Conservation (phyloP, 257 asterid genomes). For the Plantago elongata region DNA sequence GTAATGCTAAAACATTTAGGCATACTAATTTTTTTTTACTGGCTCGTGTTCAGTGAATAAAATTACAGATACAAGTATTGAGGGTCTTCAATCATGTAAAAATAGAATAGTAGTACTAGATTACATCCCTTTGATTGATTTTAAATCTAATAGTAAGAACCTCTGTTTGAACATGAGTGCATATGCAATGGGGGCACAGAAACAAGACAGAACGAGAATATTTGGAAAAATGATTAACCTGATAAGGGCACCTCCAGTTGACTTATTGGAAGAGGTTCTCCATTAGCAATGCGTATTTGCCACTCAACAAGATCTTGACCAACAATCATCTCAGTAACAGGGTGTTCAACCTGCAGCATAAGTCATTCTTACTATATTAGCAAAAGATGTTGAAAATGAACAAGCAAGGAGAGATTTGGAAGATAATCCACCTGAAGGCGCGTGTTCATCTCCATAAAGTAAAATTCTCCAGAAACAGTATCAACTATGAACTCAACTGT, state of each 20-base stretch:
- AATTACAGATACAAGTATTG: no score
- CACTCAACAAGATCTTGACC: conserved; percentile 99
- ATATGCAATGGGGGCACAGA: background rate
- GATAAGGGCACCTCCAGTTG: conserved; percentile 84
- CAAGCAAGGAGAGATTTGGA: conserved; percentile 15
- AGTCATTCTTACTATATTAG: conserved; percentile 18
- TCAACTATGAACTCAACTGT: conserved; percentile 97
- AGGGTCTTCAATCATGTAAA: background rate
- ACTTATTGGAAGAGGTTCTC: conserved; percentile 84
- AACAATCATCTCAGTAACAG: conserved; percentile 99
- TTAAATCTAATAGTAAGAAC: conserved; percentile 6
- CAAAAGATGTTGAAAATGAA: conserved; percentile 15
- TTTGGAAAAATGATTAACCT: conserved; percentile 38
- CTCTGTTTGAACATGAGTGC: conserved; percentile 8
- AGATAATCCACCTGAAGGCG: conserved; percentile 81
- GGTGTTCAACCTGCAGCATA: conserved; percentile 82
- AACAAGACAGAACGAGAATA: conserved; percentile 1
- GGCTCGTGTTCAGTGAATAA: no score
- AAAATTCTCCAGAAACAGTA: conserved; percentile 75
- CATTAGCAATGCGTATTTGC: conserved; percentile 96
- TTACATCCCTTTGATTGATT: conserved; percentile 3
- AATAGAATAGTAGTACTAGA: background rate
- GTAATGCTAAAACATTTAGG: no score
- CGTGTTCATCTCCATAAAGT: conserved; percentile 99
- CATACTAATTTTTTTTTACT: no score